These are phyloP conservation scores for Paramecium tetraurelia DNA, from an alignment of 73 alveolate species.

Conservation along the genomic window DNA sequence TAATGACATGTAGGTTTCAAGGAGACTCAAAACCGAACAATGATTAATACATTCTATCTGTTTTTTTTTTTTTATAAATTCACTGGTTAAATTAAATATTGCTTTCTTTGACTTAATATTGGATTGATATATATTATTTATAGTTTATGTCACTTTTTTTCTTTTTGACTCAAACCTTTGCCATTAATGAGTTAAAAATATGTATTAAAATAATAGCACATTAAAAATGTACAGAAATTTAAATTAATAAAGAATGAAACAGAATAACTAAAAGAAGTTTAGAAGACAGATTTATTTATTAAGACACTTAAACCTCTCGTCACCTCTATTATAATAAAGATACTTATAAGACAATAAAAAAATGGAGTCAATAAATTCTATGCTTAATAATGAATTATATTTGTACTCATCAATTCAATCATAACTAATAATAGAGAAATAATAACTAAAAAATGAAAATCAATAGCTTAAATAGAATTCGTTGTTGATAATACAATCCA, in stretches of 20 bases:
- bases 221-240: neutral
- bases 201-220: neutral
- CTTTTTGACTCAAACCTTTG: neutral
- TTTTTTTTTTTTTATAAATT: neutral
- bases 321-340: neutral
- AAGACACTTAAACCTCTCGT: neutral
- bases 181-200: neutral
- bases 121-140: neutral
- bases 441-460: neutral
- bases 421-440: too few species aligned
- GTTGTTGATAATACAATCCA: too few species aligned
- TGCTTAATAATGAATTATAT: too few species aligned
- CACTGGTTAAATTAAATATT: neutral
- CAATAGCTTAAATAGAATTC: neutral
- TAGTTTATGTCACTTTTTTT: neutral
- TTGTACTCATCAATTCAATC: too few species aligned
- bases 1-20: neutral
- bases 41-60: neutral
- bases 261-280: neutral
- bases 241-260: neutral
- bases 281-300: neutral
- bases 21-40: neutral
- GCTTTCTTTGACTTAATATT: neutral
- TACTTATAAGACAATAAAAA: too few species aligned
- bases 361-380: too few species aligned